phyloP scores from a whole-genome alignment of 2,329 filamentous ascomycete species.

The Xylariaceae sp. region DNA sequence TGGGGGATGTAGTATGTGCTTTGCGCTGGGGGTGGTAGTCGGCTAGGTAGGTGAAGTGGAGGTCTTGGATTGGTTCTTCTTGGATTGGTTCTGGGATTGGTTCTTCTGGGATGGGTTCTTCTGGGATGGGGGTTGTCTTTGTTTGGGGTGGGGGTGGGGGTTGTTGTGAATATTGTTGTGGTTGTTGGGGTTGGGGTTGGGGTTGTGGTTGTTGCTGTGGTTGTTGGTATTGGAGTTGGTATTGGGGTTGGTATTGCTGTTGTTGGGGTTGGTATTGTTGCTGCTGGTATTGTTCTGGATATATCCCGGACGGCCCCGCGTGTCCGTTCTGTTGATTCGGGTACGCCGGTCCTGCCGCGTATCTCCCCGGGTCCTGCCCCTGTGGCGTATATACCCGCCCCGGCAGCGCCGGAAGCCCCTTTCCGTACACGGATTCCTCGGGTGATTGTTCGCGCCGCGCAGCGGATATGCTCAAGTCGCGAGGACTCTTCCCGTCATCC shows the following conservation, averaged over 20 bases:
- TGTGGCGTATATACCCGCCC: not conserved
- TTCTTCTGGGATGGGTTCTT: not conserved
- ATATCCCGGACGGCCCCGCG: too few relatives aligned
- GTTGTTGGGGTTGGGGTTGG: too few relatives aligned
- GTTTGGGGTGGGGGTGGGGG: not conserved
- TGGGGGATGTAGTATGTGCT: conserved; percentile 5
- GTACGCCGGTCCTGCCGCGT: too few relatives aligned
- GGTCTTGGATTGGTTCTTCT: not conserved
- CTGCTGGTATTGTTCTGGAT: not conserved
- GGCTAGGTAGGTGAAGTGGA: conserved; percentile 10
- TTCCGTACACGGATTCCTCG: too few relatives aligned
- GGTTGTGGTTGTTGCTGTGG: not conserved
- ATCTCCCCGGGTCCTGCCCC: too few relatives aligned
- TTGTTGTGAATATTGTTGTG: not conserved
- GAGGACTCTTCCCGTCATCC: too few relatives aligned
- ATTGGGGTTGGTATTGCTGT: not conserved
- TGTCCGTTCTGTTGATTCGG: conserved; percentile 8
- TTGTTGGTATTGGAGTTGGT: not conserved
- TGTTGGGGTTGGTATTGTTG: not conserved
- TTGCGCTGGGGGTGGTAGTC: conserved; percentile 3
- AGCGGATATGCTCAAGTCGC: too few relatives aligned
- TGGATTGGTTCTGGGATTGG: not conserved
- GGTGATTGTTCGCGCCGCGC: too few relatives aligned
- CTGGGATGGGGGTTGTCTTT: not conserved
- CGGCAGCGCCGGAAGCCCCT: not conserved